These are phyloP conservation scores for Vigna radiata DNA, from an alignment of 306 rosid species.

Conservation along the genomic window DNA sequence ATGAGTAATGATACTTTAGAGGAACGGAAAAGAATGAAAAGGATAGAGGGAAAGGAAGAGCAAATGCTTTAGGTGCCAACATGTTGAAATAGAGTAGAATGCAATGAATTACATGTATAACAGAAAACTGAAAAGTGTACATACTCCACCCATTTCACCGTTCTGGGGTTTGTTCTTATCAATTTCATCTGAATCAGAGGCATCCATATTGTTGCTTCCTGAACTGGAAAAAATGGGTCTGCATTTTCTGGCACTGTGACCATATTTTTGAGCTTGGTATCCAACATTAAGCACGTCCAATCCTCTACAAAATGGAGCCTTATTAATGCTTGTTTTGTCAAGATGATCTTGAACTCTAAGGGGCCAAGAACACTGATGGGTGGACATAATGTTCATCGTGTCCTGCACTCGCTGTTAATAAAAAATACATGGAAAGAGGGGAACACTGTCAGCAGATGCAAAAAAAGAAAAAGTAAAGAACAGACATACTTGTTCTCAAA, in stretches of 20 bases:
- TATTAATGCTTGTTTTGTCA: constrained; percentile 53
- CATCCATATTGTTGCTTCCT: constrained; percentile 52
- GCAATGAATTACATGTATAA: constrained; percentile 36
- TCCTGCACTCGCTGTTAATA: constrained; percentile 47
- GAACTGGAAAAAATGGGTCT: constrained; percentile 59
- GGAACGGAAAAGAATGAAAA: background rate
- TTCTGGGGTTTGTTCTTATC: constrained; percentile 54
- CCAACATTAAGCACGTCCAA: constrained; percentile 53
- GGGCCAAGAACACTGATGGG: constrained; percentile 73
- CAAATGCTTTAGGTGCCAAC: background rate
- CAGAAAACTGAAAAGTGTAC: constrained; percentile 44
- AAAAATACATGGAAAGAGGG: constrained; percentile 24
- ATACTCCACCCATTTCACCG: constrained; percentile 61
- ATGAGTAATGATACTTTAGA: constrained; percentile 1
- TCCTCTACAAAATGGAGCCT: constrained; percentile 66
- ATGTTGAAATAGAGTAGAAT: constrained; percentile 18
- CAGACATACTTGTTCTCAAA: constrained; percentile 5
- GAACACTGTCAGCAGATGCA: constrained; percentile 6
- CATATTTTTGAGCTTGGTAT: constrained; percentile 46
- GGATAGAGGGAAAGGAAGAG: background rate
- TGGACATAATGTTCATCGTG: constrained; percentile 74
- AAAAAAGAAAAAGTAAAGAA: background rate
- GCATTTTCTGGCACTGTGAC: constrained; percentile 49
- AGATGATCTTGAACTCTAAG: constrained; percentile 66
- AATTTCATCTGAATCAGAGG: constrained; percentile 66